Evolutionary conservation across 2,329 filamentous ascomycete species (phyloP).

Genomic region (Cordyceps javanica): DNA sequence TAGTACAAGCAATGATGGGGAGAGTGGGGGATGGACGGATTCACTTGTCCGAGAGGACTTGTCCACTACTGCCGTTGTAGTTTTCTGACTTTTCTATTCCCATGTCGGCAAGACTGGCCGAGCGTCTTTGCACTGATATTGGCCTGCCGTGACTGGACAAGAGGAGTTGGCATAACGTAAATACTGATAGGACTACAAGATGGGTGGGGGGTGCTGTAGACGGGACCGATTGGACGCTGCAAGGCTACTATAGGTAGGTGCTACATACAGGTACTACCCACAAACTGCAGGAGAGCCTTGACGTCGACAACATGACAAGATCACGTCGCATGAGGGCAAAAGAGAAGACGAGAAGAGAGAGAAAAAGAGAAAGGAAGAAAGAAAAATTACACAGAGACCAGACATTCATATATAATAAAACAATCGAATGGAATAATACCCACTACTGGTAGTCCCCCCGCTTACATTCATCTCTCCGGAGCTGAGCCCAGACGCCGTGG

Average conservation of each 20-base stretch:
- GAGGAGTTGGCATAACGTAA: neutral
- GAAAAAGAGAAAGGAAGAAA: neutral
- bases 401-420: neutral
- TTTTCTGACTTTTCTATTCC: neutral
- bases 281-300: no score
- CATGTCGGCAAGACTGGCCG: neutral
- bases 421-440: neutral
- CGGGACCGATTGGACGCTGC: neutral
- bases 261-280: no score
- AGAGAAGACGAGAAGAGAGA: neutral
- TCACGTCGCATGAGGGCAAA: neutral
- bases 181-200: neutral
- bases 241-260: neutral
- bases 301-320: no score
- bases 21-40: neutral
- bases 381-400: neutral
- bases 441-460: neutral
- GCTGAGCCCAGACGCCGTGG: constrained; percentile 4
- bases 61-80: no score
- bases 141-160: neutral
- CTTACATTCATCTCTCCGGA: neutral
- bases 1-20: neutral
- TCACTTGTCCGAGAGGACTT: neutral
- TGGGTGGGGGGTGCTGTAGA: neutral
- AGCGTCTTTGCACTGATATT: neutral